A percentile compares a stretch with the other conserved stretches of the same genome.
phyloP scores from a whole-genome alignment of 1,284 basidiomycete genomes.

The Tylopilus sp. region DNA sequence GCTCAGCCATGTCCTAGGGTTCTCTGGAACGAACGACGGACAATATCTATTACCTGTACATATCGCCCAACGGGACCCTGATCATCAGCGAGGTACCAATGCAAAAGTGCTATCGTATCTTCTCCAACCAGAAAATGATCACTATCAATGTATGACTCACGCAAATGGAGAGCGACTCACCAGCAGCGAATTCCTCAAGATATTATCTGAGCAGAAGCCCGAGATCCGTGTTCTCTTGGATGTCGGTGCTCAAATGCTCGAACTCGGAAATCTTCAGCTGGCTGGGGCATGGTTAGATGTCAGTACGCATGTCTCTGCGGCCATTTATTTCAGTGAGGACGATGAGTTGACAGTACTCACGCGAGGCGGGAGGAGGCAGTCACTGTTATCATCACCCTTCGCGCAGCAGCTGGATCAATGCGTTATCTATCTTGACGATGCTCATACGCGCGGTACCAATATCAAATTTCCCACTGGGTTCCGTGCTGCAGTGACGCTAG shows the following conservation, averaged over 20 bases:
- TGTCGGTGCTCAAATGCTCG: constrained; percentile 68
- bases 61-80: constrained; percentile 56
- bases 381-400: constrained; percentile 55
- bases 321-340: constrained; percentile 57
- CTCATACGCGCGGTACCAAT: constrained; percentile 67
- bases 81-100: constrained; percentile 59
- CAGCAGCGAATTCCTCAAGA: constrained; percentile 45
- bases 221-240: constrained; percentile 61
- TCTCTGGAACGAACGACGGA: constrained; percentile 69
- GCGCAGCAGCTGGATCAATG: constrained; percentile 53
- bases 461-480: constrained; percentile 58
- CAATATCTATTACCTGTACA: constrained; percentile 59
- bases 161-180: constrained; percentile 37
- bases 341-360: constrained; percentile 56
- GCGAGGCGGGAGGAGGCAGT: constrained; percentile 49
- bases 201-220: constrained; percentile 45
- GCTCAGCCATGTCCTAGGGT: constrained; percentile 51
- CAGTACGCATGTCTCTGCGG: constrained; percentile 46
- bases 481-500: constrained; percentile 63
- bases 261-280: constrained; percentile 55
- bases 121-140: constrained; percentile 55
- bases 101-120: constrained; percentile 60
- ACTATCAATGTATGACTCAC: constrained; percentile 44
- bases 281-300: constrained; percentile 53
- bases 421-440: constrained; percentile 65